Percentiles rank a stretch among this genome's conserved stretches.
Conservation (phyloP, 2,329 filamentous ascomycete genomes). For the Penicillium palitans region DNA sequence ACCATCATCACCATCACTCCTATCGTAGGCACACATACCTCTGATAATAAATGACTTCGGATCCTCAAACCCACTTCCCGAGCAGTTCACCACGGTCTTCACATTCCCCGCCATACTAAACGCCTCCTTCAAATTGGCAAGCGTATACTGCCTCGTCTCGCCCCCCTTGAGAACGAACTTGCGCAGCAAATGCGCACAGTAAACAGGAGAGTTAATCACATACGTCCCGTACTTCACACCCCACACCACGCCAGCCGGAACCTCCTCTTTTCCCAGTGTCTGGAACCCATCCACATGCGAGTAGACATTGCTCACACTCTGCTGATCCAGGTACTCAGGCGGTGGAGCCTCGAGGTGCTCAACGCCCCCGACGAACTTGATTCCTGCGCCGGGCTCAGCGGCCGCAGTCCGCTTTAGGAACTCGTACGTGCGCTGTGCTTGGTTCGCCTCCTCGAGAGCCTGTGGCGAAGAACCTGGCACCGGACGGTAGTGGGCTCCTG, state of each 20-base stretch:
- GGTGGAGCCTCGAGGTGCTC: conserved; percentile 46
- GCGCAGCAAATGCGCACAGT: conserved; percentile 44
- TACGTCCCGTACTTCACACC: conserved; percentile 45
- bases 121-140: conserved; percentile 36
- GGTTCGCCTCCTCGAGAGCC: conserved; percentile 36
- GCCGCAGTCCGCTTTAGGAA: conserved; percentile 39
- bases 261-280: conserved; percentile 29
- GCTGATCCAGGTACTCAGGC: conserved; percentile 35
- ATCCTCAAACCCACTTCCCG: conserved; percentile 47
- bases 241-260: conserved; percentile 41
- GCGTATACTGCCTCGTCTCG: conserved; percentile 28
- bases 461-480: conserved; percentile 43
- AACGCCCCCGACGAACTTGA: conserved; percentile 40
- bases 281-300: conserved; percentile 39
- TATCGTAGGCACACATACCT: conserved; percentile 28
- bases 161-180: conserved; percentile 45
- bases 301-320: conserved; percentile 32
- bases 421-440: conserved; percentile 42
- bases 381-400: conserved; percentile 38
- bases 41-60: conserved; percentile 46
- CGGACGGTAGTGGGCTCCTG: conserved; percentile 51
- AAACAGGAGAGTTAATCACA: conserved; percentile 47
- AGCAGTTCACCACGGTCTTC: conserved; percentile 47
- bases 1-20: neutral
- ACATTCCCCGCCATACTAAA: conserved; percentile 39